Evolutionary conservation across 2,329 filamentous ascomycete genomes (phyloP), one percentile per base, ranked within the genome.

Genomic region (Diaporthe vaccinii): DNA sequence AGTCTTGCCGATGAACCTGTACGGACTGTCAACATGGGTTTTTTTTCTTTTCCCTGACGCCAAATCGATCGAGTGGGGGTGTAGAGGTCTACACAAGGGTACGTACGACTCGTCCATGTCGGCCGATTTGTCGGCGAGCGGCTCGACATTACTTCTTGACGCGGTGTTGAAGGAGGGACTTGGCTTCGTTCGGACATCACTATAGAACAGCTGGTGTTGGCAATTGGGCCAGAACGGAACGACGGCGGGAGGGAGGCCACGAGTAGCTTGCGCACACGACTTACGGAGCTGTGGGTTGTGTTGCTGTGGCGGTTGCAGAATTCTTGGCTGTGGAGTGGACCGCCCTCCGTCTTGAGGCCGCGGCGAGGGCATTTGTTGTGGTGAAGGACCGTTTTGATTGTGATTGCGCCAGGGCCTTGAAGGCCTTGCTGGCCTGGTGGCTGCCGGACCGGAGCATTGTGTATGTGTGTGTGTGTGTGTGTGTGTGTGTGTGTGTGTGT

Each of bases 1-100:
- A 68, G 92, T 98, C 89, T 96, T 96, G 78, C 96, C 96, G 82
- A 98, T 95, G 85, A 98, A 98, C 76, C 93, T 95, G 79, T 73
- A 75, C 44, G 25, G 34, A 57, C 65, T 58, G 68, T 77, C 73
- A 72, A 58, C 76, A 76, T 75, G 8, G 67, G n/a, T n/a, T 72
- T 53, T 62, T 31, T 31, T 67, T 28, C 71, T 53, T 62, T 31
- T 31, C 67, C 31, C 28, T 76, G 78, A 41, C 74, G 74, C 61
- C 72, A 55, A 28, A 28, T 44, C 71, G 15, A 61, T 49, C 25
- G 44, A 75, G 75, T 73, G 78, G 76, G 77, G 69, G 74, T 70
- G 55, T 41, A 65, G 36, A n/a, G 9, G 28, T n/a, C 39, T 34
- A 34, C 41, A 59, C n/a, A 17, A 7, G 61, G 49, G 28, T 72